These are phyloP conservation scores for Micromonas pusilla DNA, from an alignment of 139 green algal genomes.

Conservation along the genomic window DNA sequence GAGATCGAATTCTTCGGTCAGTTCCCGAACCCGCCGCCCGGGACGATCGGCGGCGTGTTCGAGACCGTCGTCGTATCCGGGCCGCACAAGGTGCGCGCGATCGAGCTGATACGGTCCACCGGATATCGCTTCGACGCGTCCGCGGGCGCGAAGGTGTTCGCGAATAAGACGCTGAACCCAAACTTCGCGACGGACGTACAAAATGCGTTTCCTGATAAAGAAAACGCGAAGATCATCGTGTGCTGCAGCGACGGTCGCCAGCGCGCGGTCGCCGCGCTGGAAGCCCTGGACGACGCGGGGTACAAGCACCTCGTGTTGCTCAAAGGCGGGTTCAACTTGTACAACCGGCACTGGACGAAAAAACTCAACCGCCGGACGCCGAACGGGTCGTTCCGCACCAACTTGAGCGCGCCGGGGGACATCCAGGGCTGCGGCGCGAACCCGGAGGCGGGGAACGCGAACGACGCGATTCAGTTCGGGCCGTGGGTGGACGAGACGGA, in stretches of 20 bases:
- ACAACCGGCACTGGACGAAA: background rate
- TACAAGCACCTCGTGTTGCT: constrained; percentile 36
- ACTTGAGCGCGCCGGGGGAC: background rate
- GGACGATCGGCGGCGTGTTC: constrained; percentile 3
- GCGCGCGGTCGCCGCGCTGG: constrained; percentile 31
- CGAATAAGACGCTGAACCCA: constrained; percentile 20
- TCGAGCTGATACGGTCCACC: background rate
- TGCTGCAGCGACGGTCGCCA: constrained; percentile 30
- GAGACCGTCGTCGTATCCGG: constrained; percentile 3
- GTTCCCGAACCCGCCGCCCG: background rate
- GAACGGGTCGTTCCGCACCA: background rate
- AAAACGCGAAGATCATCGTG: constrained; percentile 24
- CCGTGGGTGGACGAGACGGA: background rate
- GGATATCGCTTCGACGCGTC: background rate
- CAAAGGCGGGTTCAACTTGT: constrained; percentile 33
- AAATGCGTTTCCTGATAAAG: constrained; percentile 29
- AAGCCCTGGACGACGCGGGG: constrained; percentile 25
- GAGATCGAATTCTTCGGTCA: constrained; percentile 12
- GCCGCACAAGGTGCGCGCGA: background rate
- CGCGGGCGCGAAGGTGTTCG: constrained; percentile 13
- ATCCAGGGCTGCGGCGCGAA: background rate
- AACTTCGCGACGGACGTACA: constrained; percentile 28
- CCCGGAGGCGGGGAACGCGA: background rate
- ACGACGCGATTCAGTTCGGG: constrained; percentile 5
- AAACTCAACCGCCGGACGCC: background rate